Conservation (phyloP, 2,329 filamentous ascomycete species). For the Neocucurbitaria cava region DNA sequence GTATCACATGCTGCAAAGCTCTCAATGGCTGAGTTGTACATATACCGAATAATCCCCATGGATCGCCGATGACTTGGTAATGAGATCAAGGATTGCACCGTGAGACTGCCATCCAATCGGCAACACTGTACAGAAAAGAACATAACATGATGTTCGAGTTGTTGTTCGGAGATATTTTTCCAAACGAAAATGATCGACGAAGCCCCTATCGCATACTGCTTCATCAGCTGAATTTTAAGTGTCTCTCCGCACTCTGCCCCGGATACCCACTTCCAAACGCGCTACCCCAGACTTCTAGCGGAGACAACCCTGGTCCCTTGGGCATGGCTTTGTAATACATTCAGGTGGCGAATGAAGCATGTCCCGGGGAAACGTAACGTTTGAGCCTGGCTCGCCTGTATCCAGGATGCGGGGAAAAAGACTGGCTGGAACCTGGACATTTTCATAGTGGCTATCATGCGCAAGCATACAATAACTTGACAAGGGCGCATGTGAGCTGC, state of each 20-base stretch:
- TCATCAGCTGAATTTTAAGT: not conserved
- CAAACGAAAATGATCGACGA: not conserved
- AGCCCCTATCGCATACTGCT: not conserved
- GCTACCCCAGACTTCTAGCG: not conserved
- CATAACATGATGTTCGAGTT: not conserved
- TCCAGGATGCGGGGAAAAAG: constrained; percentile 1
- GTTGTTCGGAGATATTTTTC: not conserved
- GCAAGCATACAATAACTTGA: not conserved
- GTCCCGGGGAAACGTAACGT: not conserved
- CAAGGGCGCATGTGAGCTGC: not conserved
- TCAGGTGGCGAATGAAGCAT: not conserved
- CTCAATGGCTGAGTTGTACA: not conserved
- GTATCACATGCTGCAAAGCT: not conserved
- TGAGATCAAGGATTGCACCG: not conserved
- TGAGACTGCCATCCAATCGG: not conserved
- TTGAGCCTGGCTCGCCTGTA: not conserved
- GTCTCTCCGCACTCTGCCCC: not conserved
- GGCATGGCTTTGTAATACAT: not conserved
- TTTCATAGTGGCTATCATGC: not conserved
- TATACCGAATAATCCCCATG: not conserved
- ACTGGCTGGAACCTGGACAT: not conserved
- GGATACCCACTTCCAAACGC: constrained; percentile 5
- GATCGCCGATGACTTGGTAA: not conserved
- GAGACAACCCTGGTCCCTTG: not conserved
- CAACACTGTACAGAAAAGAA: not conserved